A percentile compares a stretch with the other conserved stretches of the same genome.
These are phyloP conservation scores for Thraustochytrium striatum DNA, from an alignment of 352 stramenopile species.

Conservation along the genomic window DNA sequence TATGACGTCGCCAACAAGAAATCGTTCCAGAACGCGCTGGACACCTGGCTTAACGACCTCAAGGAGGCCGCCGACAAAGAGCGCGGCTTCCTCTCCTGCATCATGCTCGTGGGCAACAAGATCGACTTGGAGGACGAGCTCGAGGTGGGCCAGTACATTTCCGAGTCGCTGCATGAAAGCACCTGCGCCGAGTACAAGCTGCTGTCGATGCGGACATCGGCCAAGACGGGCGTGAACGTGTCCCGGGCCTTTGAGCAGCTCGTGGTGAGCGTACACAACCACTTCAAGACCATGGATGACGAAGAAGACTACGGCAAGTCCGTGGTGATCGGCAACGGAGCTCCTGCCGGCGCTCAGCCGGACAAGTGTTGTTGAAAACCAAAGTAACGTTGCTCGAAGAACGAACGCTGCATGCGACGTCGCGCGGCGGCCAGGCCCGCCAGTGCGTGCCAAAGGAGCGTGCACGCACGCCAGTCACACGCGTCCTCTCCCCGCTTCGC, in stretches of 20 bases:
- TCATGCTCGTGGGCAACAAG: conserved; percentile 74
- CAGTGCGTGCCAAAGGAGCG: no score
- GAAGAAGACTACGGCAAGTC: conserved; percentile 43
- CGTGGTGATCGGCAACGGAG: conserved; percentile 42
- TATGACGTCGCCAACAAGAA: conserved; percentile 68
- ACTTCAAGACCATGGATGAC: conserved; percentile 47
- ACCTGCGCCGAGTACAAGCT: conserved; percentile 58
- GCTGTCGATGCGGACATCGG: conserved; percentile 63
- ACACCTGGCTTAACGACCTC: conserved; percentile 70
- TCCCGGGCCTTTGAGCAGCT: conserved; percentile 67
- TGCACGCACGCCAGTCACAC: background rate
- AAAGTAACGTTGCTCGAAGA: background rate
- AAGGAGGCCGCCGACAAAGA: conserved; percentile 64
- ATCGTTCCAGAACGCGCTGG: conserved; percentile 67
- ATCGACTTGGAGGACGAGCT: conserved; percentile 62
- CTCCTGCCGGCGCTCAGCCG: background rate
- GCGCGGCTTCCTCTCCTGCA: conserved; percentile 64
- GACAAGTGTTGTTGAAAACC: conserved; percentile 20
- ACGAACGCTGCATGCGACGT: background rate
- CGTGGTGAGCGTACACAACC: conserved; percentile 57
- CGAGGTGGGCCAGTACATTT: conserved; percentile 46
- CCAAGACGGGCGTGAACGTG: conserved; percentile 67
- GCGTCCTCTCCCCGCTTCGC: background rate
- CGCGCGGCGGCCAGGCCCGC: no score
- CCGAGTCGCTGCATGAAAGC: conserved; percentile 55